Base-by-base conservation (phyloP, 805 yeast genomes). In the Starmerella ratchasimensis region DNA sequence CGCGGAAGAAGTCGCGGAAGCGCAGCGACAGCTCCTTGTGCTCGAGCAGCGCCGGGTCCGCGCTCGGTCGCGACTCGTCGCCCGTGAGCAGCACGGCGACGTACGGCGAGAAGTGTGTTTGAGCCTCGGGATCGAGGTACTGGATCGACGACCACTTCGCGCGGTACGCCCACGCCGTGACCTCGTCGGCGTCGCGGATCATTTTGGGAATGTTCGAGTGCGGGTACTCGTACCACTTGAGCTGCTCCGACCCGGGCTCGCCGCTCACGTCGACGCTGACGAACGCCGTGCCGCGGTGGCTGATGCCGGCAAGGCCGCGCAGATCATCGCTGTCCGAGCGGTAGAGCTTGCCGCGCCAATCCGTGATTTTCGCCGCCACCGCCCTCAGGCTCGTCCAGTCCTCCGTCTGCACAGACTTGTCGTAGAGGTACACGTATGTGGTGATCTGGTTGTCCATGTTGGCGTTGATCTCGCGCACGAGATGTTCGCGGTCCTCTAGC, bases 341-440 rank as follows among this genome's bases (percentile, higher is more conserved):
- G 26, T 43, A 41, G 3, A 49, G 26, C n/a, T 34, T 42, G 7
- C 47, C 44, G 19, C 44, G 42, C 31, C 40, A 42, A 6, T 24
- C 32, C 5, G 38, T 37, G 36, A 51, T 36, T 15, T 35, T 34
- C n/a, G 35, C n/a, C 3, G 62, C 52, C 19, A 61, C 47, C 21
- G 53, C 50, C 36, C 49, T 49, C 31, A 63, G 49, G 1, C 63
- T 60, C 24, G 51, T 54, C 49, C 62, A 60, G 37, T 62, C 67
- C 40, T 62, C 67, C 16, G 52, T 39, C 30, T 53, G 52, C 5
- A 61, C 55, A 3, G 52, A 45, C 30, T 57, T 57, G 43, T 63
- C 67, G 37, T 62, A 58, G 26, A 64, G 51, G 42, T 58, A 64
- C 20, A 64, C 48, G 43, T 60, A 60, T 1, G 57, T 45, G 19